phyloP scores from a whole-genome alignment of 192 early-diverging fungal species.

The Jimgerdemannia flammicorona region DNA sequence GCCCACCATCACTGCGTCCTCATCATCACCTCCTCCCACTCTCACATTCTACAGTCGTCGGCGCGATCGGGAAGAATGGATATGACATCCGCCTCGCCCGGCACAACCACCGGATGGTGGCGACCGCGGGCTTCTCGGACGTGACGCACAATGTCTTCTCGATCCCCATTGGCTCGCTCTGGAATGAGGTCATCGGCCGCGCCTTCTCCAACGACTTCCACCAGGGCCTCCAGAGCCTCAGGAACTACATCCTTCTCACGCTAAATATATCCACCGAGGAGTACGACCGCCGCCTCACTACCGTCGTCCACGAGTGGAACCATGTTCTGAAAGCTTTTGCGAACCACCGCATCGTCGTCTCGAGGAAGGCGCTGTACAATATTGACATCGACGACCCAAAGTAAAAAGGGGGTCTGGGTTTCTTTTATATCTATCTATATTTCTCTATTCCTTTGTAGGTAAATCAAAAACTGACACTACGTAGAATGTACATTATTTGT shows the following conservation, averaged over 20 bases:
- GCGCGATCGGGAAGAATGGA: neutral
- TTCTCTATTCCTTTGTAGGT: conserved; percentile 4
- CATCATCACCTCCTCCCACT: neutral
- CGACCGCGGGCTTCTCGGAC: neutral
- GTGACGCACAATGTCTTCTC: neutral
- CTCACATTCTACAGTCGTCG: neutral
- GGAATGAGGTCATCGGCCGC: neutral
- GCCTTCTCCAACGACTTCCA: neutral
- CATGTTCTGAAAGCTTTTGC: neutral
- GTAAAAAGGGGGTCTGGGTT: neutral
- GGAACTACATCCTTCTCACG: neutral
- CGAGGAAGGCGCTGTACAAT: neutral
- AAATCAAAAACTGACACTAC: no score
- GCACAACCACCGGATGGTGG: neutral
- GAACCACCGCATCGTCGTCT: neutral
- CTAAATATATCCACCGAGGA: neutral
- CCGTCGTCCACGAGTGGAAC: neutral
- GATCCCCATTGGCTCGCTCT: neutral
- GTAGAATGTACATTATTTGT: no score
- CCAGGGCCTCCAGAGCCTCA: neutral
- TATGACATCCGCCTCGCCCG: neutral
- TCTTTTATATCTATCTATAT: conserved; percentile 1
- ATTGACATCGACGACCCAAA: neutral
- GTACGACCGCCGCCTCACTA: neutral
- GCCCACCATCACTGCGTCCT: neutral